Conservation (phyloP, 1,139 yeast species). For the Arxiozyma telluris region DNA sequence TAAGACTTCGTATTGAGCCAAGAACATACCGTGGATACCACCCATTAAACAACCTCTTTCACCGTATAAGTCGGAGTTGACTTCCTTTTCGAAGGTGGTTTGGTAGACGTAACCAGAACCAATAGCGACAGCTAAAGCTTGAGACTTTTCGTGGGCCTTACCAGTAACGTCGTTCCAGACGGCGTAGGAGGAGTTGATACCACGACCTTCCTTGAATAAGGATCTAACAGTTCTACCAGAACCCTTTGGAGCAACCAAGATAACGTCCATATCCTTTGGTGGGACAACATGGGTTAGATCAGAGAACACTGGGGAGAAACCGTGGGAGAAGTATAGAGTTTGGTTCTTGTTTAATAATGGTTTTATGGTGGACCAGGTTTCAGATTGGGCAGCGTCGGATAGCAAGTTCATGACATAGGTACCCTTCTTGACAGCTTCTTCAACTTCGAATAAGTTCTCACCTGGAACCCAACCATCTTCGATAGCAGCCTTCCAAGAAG, state of each 20-base stretch:
- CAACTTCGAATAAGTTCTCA: conserved; percentile 89
- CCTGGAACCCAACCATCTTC: conserved; percentile 99
- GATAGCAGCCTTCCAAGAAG: conserved; percentile 98
- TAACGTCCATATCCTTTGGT: conserved; percentile 91
- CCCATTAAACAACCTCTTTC: conserved; percentile 99
- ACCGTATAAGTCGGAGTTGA: conserved; percentile 97
- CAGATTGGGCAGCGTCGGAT: conserved; percentile 99
- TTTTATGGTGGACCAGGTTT: conserved; percentile 82
- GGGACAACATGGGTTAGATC: conserved; percentile 93
- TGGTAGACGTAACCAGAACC: conserved; percentile 99
- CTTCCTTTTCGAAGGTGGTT: conserved; percentile 98
- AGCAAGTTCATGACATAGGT: conserved; percentile 94
- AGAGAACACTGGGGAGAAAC: conserved; percentile 98
- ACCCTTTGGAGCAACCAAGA: conserved; percentile 99
- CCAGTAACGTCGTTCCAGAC: conserved; percentile 99
- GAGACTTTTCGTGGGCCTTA: conserved; percentile 98
- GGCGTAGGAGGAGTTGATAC: conserved; percentile 98
- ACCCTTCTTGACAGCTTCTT: conserved; percentile 88
- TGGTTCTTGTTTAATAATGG: conserved; percentile 94
- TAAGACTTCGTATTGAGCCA: conserved; percentile 98
- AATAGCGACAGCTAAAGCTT: conserved; percentile 97
- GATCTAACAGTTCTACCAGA: conserved; percentile 99
- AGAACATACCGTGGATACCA: conserved; percentile 99
- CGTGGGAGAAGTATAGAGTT: conserved; percentile 98
- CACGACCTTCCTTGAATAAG: conserved; percentile 99